Conservation (phyloP, 169 alveolate species). For the Plasmodium relictum region DNA sequence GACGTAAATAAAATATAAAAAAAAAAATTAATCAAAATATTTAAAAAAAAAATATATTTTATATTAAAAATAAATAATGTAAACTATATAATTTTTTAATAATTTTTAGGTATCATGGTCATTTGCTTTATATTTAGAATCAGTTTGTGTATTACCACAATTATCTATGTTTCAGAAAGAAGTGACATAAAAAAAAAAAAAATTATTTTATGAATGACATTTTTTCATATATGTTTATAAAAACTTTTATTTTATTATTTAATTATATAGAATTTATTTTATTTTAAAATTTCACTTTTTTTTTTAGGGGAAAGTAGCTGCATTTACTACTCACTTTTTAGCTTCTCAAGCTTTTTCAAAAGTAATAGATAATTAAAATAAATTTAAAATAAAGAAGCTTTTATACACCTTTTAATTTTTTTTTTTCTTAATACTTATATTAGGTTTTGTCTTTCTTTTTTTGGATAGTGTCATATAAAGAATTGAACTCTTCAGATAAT, state of each 20-base stretch:
- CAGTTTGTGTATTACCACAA: conserved; percentile 94
- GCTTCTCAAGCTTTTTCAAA: conserved; percentile 94
- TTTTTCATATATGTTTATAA: neutral
- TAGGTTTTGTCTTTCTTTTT: conserved; percentile 91
- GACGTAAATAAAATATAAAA: conserved; percentile 76
- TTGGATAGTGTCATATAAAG: conserved; percentile 93
- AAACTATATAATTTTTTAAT: neutral
- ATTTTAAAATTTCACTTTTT: neutral
- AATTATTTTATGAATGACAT: neutral
- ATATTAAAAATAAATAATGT: neutral
- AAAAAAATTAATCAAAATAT: neutral
- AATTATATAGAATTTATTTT: neutral
- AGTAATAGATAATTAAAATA: conserved; percentile 30
- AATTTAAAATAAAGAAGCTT: neutral
- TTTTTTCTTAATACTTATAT: neutral
- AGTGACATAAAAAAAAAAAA: conserved; percentile 75
- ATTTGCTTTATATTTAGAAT: conserved; percentile 93
- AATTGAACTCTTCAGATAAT: conserved; percentile 88
- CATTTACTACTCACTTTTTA: conserved; percentile 94
- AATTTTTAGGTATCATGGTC: conserved; percentile 89
- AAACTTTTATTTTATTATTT: neutral
- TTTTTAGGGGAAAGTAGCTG: conserved; percentile 90
- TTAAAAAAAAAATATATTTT: conserved; percentile 1
- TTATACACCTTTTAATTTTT: conserved; percentile 1
- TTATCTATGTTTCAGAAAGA: conserved; percentile 93